Conservation (phyloP, 352 stramenopile species). For the Globisporangium megalacanthum region DNA sequence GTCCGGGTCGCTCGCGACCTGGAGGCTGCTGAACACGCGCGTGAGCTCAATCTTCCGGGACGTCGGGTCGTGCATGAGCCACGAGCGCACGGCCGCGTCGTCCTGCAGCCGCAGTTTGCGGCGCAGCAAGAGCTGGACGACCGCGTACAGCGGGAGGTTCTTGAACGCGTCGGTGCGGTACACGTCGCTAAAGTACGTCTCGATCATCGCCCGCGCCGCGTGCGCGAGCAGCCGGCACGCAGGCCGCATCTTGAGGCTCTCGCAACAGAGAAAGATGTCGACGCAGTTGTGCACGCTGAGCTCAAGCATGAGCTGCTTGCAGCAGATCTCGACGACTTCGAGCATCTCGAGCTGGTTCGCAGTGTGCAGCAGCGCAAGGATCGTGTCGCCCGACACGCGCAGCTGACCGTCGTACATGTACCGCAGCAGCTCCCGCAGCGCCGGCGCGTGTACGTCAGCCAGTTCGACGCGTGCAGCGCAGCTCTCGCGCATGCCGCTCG, state of each 20-base stretch:
- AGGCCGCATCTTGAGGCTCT: slow-evolving; percentile 41
- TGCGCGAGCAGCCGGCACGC: slow-evolving; percentile 45
- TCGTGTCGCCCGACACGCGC: slow-evolving; percentile 42
- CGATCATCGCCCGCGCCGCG: slow-evolving; percentile 55
- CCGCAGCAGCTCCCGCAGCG: slow-evolving; percentile 43
- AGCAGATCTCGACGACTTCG: slow-evolving; percentile 68
- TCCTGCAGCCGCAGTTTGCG: slow-evolving; percentile 23
- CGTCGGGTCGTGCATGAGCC: slow-evolving; percentile 45
- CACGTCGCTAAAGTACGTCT: slow-evolving; percentile 56
- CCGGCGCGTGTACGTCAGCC: slow-evolving; percentile 33
- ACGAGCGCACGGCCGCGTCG: slow-evolving; percentile 34
- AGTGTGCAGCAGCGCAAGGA: slow-evolving; percentile 54
- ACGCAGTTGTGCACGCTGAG: slow-evolving; percentile 62
- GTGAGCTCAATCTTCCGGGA: slow-evolving; percentile 26
- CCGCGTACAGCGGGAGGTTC: slow-evolving; percentile 33
- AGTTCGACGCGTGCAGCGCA: slow-evolving; percentile 37
- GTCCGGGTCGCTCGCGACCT: slow-evolving; percentile 1
- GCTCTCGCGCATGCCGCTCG: slow-evolving; percentile 65
- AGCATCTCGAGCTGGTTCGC: slow-evolving; percentile 68
- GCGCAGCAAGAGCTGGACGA: slow-evolving; percentile 41
- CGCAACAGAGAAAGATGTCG: slow-evolving; percentile 68
- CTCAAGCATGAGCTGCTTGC: slow-evolving; percentile 66
- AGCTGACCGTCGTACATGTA: slow-evolving; percentile 75
- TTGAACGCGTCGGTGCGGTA: slow-evolving; percentile 51
- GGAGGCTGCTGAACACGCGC: slow-evolving; percentile 10